Conservation (phyloP, 805 yeast genomes). For the Yarrowia hollandica region DNA sequence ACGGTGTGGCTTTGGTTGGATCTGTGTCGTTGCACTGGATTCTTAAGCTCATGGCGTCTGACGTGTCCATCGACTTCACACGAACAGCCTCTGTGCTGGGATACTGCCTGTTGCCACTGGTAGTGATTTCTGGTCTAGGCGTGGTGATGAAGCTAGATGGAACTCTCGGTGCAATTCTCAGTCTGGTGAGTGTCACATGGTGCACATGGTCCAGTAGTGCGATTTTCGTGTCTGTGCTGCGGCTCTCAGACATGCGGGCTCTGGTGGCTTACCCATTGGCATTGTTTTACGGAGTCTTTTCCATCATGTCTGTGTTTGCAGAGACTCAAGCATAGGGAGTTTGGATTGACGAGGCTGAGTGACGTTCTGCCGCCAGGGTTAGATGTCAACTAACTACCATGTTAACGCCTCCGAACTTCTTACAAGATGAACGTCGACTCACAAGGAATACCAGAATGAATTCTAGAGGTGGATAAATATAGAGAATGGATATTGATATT, state of each 20-base stretch:
- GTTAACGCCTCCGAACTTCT: too few relatives aligned
- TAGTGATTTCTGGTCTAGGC: slow-evolving; percentile 69
- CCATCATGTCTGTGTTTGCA: slow-evolving; percentile 90
- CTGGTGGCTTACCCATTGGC: slow-evolving; percentile 91
- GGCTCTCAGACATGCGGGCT: slow-evolving; percentile 79
- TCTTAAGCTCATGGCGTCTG: slow-evolving; percentile 77
- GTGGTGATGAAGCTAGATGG: slow-evolving; percentile 70
- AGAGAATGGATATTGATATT: too few relatives aligned
- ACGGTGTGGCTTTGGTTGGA: slow-evolving; percentile 93
- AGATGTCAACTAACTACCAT: too few relatives aligned
- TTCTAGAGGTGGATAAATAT: too few relatives aligned
- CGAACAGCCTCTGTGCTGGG: slow-evolving; percentile 92
- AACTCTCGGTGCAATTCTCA: slow-evolving; percentile 65
- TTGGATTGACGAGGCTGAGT: too few relatives aligned
- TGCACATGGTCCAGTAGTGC: slow-evolving; percentile 93
- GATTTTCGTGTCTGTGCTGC: slow-evolving; percentile 81
- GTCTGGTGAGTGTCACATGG: slow-evolving; percentile 75
- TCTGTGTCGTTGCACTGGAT: slow-evolving; percentile 79
- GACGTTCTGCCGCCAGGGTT: too few relatives aligned
- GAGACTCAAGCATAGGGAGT: slow-evolving; percentile 35
- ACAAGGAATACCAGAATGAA: too few relatives aligned
- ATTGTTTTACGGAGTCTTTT: slow-evolving; percentile 90
- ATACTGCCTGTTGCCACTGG: slow-evolving; percentile 88
- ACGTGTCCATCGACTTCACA: slow-evolving; percentile 47
- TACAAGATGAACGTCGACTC: too few relatives aligned